Evolutionary conservation across 1,139 yeast genomes (phyloP).

Genomic region (Lodderomyces orthopsilosis): DNA sequence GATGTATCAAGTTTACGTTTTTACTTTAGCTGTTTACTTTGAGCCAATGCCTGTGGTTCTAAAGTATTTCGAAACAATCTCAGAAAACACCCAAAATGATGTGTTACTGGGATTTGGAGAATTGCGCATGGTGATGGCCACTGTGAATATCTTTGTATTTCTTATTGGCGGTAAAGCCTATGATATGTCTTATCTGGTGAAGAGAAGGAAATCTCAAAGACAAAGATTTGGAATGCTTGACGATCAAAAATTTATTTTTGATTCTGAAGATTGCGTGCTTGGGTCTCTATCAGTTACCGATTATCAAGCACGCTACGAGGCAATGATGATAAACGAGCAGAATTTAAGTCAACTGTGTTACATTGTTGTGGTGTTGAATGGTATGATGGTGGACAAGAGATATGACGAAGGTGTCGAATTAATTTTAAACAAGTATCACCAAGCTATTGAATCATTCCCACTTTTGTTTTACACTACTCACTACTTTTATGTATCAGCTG

Average conservation of each 20-base stretch:
- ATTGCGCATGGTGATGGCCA: constrained; percentile 13
- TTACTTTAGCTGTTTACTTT: constrained; percentile 41
- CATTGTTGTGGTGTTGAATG: constrained; percentile 9
- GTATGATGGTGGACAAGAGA: constrained; percentile 13
- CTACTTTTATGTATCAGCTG: constrained; percentile 20
- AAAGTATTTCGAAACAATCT: constrained; percentile 25
- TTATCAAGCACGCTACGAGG: constrained; percentile 12
- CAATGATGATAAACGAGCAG: constrained; percentile 1
- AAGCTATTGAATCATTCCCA: constrained; percentile 20
- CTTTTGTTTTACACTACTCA: constrained; percentile 24
- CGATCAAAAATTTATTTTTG: constrained; percentile 6
- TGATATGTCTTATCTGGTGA: constrained; percentile 7
- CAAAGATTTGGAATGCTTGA: background rate
- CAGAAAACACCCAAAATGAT: constrained; percentile 7
- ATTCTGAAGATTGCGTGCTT: constrained; percentile 17
- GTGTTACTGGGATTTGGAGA: constrained; percentile 16
- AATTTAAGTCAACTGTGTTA: constrained; percentile 13
- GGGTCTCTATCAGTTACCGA: constrained; percentile 18
- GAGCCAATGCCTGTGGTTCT: constrained; percentile 42
- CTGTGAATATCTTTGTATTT: constrained; percentile 18
- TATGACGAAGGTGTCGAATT: constrained; percentile 23
- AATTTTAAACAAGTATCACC: constrained; percentile 17
- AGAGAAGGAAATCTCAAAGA: constrained; percentile 3
- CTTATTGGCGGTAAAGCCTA: constrained; percentile 14
- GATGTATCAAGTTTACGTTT: constrained; percentile 44